Evolutionary conservation across 805 yeast genomes (phyloP).

Genomic region (Kuraishia floccosa): DNA sequence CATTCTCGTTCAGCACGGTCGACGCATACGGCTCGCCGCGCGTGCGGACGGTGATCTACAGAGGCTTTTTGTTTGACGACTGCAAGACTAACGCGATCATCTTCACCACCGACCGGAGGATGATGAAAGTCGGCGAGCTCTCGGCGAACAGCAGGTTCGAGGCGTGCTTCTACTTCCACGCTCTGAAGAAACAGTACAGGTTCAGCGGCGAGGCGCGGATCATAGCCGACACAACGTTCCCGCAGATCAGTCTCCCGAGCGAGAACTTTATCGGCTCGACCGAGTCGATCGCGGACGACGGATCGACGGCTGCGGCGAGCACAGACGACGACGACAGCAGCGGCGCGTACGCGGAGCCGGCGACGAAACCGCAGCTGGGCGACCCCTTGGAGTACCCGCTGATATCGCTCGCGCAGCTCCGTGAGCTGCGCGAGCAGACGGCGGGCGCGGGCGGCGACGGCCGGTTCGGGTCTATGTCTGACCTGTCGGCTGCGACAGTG

Average conservation of each 20-base stretch:
- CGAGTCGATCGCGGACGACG: constrained; percentile 1
- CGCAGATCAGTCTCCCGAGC: constrained; percentile 6
- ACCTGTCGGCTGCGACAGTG: not conserved
- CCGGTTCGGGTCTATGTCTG: constrained; percentile 3
- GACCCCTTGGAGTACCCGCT: constrained; percentile 5
- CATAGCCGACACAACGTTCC: constrained; percentile 18
- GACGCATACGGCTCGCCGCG: constrained; percentile 43
- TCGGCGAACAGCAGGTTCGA: constrained; percentile 47
- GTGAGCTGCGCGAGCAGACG: constrained; percentile 7
- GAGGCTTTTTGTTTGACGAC: constrained; percentile 71
- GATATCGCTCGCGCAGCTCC: too few relatives aligned
- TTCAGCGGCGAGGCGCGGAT: constrained; percentile 54
- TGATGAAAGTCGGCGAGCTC: constrained; percentile 47
- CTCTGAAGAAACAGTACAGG: constrained; percentile 56
- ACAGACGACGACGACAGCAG: not conserved
- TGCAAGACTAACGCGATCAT: constrained; percentile 54
- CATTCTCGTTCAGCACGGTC: constrained; percentile 62
- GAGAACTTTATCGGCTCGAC: constrained; percentile 1
- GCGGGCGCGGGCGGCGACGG: too few relatives aligned
- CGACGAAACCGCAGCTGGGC: too few relatives aligned
- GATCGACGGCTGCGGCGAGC: not conserved
- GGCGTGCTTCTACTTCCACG: constrained; percentile 64
- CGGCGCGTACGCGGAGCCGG: not conserved
- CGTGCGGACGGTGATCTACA: constrained; percentile 56
- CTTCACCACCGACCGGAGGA: constrained; percentile 63